Evolutionary conservation across 2,329 filamentous ascomycete species (phyloP), one percentile per base, ranked within the genome.

Genomic region (Clonostachys chloroleuca): DNA sequence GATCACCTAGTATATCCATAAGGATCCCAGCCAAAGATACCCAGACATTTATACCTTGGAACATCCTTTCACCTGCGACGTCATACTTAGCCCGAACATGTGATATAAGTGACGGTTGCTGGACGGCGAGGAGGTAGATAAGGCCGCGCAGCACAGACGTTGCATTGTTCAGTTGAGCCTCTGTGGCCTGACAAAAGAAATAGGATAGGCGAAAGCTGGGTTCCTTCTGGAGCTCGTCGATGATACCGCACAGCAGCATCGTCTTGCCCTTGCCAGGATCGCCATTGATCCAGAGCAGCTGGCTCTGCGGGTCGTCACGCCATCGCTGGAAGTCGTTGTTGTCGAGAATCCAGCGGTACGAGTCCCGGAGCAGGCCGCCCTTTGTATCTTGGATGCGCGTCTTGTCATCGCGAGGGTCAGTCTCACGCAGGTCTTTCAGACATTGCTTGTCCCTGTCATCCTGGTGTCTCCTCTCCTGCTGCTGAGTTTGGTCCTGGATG

Each of bases 261-360:
- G 69, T 73, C 54, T 73, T 74, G 20, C 70, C 70, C 37, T 67
- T 72, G 8, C 70, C 69, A 1, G 69, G 60, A 35, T 63, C 63
- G 1, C 67, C 67, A 20, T 54, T 65, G 20, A 71, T 57, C 68
- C 67, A 70, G 2, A 73, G 61, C n/a, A 70, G 43, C n/a, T 59
- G 51, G 34, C 34, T 50, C 0, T 57, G 33, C 0, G 39, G 3
- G 16, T 56, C 45, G 3, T 51, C 37, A 3, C 35, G 36, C 34
- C 43, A 58, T 43, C 47, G n/a, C 14, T 48, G 18, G 40, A 64
- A 68, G 1, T 59, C 47, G 3, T 43, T 5, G 43, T 61, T 48
- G 0, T 59, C 47, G 4, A 68, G 55, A 12, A 70, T 53, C 67
- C 67, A 71, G 14, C 10, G 6, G 46, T 62, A 69, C 1, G 55